Conservation (phyloP, 2,329 filamentous ascomycete species). For the Geoglossum cookeanum region DNA sequence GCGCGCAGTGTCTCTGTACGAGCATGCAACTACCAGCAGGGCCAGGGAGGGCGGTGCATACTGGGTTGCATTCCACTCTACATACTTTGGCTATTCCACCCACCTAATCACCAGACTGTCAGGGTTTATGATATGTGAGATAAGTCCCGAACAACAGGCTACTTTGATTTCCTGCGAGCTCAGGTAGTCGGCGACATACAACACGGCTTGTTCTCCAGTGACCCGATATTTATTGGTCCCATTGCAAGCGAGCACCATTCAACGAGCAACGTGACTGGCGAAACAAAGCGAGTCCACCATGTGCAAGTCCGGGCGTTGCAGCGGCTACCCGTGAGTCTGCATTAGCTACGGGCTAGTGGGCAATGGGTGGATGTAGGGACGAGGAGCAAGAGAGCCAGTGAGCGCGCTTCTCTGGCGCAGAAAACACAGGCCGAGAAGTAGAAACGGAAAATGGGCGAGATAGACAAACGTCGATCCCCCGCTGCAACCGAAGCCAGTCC, state of each 20-base stretch:
- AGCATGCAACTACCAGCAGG: constrained; percentile 3
- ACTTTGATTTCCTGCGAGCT: not conserved
- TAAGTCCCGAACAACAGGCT: not conserved
- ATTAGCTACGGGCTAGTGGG: not conserved
- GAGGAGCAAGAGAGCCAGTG: not conserved
- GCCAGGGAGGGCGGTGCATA: not conserved
- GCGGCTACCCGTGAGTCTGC: not conserved
- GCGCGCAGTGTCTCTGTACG: not conserved
- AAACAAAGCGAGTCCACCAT: not conserved
- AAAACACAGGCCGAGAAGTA: not conserved
- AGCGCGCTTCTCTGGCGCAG: not conserved
- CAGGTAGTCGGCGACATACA: not conserved
- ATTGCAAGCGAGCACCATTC: not conserved
- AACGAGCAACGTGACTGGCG: not conserved
- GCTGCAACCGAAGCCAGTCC: not conserved
- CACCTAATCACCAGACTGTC: constrained; percentile 1
- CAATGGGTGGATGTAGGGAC: not conserved
- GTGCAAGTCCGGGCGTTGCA: not conserved
- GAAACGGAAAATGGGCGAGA: not conserved
- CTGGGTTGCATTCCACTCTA: constrained; percentile 1
- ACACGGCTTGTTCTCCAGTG: not conserved
- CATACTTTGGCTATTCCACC: not conserved
- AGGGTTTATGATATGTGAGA: constrained; percentile 1
- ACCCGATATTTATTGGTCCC: not conserved
- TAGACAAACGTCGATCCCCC: constrained; percentile 1